Evolutionary conservation across 495 filamentous ascomycete genomes (phyloP).

Genomic region (Jackrogersella minutella): DNA sequence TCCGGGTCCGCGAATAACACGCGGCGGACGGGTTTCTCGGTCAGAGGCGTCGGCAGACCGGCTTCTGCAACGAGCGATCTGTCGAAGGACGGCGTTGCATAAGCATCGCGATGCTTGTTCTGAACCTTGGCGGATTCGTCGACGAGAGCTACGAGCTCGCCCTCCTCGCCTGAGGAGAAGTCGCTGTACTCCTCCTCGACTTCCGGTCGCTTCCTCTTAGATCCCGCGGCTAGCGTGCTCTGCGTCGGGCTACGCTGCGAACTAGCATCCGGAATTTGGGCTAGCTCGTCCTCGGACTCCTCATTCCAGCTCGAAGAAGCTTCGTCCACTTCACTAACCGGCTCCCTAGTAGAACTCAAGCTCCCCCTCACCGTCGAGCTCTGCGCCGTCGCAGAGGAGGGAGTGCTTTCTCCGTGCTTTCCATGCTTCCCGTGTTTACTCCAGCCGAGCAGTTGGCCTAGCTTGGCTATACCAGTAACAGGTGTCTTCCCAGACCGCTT

Average conservation of each 20-base stretch:
- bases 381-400: conserved; percentile 14
- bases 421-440: too few species aligned
- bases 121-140: conserved; percentile 22
- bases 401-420: neutral
- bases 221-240: neutral
- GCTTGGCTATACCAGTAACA: conserved; percentile 26
- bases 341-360: neutral
- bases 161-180: conserved; percentile 35
- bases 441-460: conserved; percentile 16
- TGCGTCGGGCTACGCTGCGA: neutral
- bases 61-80: conserved; percentile 7
- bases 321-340: conserved; percentile 7
- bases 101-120: conserved; percentile 16
- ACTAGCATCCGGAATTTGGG: neutral
- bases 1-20: conserved; percentile 32
- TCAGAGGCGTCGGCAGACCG: conserved; percentile 42
- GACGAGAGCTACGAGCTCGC: conserved; percentile 25
- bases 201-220: conserved; percentile 34
- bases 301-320: conserved; percentile 11
- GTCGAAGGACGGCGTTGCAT: conserved; percentile 21
- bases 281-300: conserved; percentile 23
- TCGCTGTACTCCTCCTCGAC: conserved; percentile 39
- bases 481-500: conserved; percentile 34
- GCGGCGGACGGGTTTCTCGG: conserved; percentile 34
- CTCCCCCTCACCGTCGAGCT: conserved; percentile 9